Evolutionary conservation across 306 rosid genomes (phyloP).

Genomic region (Begonia masoniana): DNA sequence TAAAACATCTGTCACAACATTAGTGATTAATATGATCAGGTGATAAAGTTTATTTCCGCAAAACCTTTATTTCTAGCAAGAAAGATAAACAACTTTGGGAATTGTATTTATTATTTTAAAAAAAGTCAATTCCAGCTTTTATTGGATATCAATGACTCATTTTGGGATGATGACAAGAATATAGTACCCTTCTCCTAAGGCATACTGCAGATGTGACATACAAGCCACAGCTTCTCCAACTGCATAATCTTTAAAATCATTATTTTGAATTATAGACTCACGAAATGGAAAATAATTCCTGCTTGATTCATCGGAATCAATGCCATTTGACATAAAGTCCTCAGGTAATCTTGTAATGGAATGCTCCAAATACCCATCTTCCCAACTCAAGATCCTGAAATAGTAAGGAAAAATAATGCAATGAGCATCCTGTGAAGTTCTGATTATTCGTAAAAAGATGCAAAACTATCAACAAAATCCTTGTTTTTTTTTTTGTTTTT

Average conservation of each 20-base stretch:
- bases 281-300: conserved; percentile 20
- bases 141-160: conserved; percentile 3
- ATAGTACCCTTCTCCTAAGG: conserved; percentile 70
- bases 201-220: conserved; percentile 49
- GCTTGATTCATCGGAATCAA: conserved; percentile 16
- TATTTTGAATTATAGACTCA: conserved; percentile 12
- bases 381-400: conserved; percentile 78
- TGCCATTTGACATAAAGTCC: conserved; percentile 21
- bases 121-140: no score
- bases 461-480: neutral
- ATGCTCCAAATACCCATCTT: conserved; percentile 46
- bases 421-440: conserved; percentile 12
- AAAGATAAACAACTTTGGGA: no score
- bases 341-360: conserved; percentile 24
- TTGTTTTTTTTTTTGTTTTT: neutral
- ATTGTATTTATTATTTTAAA: no score
- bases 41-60: conserved; percentile 1
- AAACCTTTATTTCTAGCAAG: conserved; percentile 4
- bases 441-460: neutral
- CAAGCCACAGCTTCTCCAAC: conserved; percentile 37
- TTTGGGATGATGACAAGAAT: conserved; percentile 11
- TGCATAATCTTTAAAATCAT: conserved; percentile 27
- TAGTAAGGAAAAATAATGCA: conserved; percentile 9
- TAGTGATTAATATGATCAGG: no score
- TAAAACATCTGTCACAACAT: neutral